These are phyloP conservation scores for Fragilaria radians DNA, from an alignment of 108 stramenopile species.

Conservation along the genomic window DNA sequence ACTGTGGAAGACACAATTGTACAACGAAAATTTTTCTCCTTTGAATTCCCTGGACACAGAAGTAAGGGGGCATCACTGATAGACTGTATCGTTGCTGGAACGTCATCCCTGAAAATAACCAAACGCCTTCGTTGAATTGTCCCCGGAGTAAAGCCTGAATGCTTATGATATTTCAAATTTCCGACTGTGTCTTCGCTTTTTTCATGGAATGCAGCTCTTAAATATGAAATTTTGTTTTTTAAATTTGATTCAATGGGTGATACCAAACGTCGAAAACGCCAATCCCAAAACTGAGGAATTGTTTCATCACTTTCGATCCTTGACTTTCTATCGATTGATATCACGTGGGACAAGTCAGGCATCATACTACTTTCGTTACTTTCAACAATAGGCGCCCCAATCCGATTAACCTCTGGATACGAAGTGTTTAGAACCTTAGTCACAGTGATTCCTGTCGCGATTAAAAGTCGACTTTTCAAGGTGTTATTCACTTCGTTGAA, in stretches of 20 bases:
- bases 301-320: no score
- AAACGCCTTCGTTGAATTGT: slow-evolving; percentile 25
- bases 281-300: no score
- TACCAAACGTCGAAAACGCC: neutral
- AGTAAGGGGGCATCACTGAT: neutral
- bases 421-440: slow-evolving; percentile 46
- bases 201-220: no score
- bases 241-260: neutral
- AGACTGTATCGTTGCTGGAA: slow-evolving; percentile 21
- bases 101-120: slow-evolving; percentile 33
- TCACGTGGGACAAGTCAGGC: no score
- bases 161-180: neutral
- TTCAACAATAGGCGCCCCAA: neutral
- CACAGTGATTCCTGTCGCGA: slow-evolving; percentile 28
- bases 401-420: slow-evolving; percentile 13
- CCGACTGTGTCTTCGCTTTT: neutral
- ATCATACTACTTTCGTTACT: neutral
- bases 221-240: no score
- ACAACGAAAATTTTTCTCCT: no score
- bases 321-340: no score
- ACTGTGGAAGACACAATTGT: slow-evolving; percentile 23
- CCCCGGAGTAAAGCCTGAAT: neutral
- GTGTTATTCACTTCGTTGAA: slow-evolving; percentile 44
- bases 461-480: slow-evolving; percentile 36
- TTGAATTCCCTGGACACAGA: slow-evolving; percentile 1